phyloP scores from a whole-genome alignment of 768 basidiomycete species.

The Agrocybe pediades region DNA sequence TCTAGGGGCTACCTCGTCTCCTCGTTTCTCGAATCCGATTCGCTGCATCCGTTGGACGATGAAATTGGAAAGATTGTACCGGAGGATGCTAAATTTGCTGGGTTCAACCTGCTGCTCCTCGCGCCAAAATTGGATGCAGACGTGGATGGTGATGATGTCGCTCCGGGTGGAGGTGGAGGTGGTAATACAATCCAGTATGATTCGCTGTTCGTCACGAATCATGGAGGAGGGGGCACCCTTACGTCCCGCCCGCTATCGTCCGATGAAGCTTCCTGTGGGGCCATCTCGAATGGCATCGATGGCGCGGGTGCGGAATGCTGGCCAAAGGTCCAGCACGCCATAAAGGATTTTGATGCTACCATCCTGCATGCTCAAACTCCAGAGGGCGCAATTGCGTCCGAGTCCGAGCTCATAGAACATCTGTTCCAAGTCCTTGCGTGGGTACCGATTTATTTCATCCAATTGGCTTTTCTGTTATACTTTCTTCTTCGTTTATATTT shows the following conservation, averaged over 20 bases:
- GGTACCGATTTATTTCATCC: constrained; percentile 32
- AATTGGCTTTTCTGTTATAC: constrained; percentile 11
- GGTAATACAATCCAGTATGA: constrained; percentile 48
- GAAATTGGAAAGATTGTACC: constrained; percentile 48
- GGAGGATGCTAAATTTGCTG: constrained; percentile 60
- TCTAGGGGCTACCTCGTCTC: constrained; percentile 74
- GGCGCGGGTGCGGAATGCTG: constrained; percentile 60
- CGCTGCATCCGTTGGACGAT: constrained; percentile 47
- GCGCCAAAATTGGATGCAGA: constrained; percentile 37
- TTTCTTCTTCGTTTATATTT: constrained; percentile 12
- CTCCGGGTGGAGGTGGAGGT: too few relatives aligned
- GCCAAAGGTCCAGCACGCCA: constrained; percentile 75
- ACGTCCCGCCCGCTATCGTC: constrained; percentile 51
- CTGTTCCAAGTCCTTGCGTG: constrained; percentile 74
- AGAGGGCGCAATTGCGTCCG: constrained; percentile 37
- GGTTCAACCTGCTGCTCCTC: constrained; percentile 80
- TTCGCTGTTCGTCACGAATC: constrained; percentile 65
- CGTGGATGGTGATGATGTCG: too few relatives aligned
- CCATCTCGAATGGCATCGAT: constrained; percentile 78
- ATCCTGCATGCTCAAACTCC: constrained; percentile 40
- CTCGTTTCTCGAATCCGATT: constrained; percentile 63
- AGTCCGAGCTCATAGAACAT: constrained; percentile 53
- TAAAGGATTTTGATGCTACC: constrained; percentile 42
- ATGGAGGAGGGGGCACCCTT: constrained; percentile 66
- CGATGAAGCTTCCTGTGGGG: constrained; percentile 53